Conservation (phyloP, 1,284 basidiomycete species). For the Ceratobasidium sp. region DNA sequence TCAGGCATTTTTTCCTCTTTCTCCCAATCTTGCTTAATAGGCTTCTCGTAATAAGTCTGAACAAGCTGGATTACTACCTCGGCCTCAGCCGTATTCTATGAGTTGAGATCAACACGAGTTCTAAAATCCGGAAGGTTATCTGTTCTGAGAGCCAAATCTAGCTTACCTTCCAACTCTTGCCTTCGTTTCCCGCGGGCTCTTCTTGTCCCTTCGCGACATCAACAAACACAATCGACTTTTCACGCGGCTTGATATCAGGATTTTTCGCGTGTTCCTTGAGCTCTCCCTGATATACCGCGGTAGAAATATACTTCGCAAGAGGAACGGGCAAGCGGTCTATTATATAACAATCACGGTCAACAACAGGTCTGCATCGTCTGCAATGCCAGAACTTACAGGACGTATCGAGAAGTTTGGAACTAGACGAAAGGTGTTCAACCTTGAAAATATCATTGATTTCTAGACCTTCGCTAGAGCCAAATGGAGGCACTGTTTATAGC, state of each 20-base stretch:
- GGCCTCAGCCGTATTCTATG: conserved; percentile 68
- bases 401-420: conserved; percentile 60
- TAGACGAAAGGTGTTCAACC: conserved; percentile 58
- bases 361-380: too few relatives aligned
- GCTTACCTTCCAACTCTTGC: conserved; percentile 66
- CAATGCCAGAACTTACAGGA: too few relatives aligned
- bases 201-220: conserved; percentile 64
- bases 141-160: conserved; percentile 46
- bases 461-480: conserved; percentile 62
- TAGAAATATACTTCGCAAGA: conserved; percentile 78
- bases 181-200: conserved; percentile 57
- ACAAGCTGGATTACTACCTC: conserved; percentile 52
- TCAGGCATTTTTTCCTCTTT: conserved; percentile 44
- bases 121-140: neutral
- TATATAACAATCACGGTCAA: too few relatives aligned
- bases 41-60: conserved; percentile 2
- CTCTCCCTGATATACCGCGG: conserved; percentile 70
- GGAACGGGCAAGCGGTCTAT: conserved; percentile 84
- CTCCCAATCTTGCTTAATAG: neutral
- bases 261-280: conserved; percentile 59
- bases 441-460: conserved; percentile 66
- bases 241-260: neutral
- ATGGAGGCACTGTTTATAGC: conserved; percentile 64
- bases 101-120: neutral
- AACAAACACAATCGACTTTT: conserved; percentile 61